phyloP scores from a whole-genome alignment of 129 eudicot species.

The Chrysanthemum seticuspe region DNA sequence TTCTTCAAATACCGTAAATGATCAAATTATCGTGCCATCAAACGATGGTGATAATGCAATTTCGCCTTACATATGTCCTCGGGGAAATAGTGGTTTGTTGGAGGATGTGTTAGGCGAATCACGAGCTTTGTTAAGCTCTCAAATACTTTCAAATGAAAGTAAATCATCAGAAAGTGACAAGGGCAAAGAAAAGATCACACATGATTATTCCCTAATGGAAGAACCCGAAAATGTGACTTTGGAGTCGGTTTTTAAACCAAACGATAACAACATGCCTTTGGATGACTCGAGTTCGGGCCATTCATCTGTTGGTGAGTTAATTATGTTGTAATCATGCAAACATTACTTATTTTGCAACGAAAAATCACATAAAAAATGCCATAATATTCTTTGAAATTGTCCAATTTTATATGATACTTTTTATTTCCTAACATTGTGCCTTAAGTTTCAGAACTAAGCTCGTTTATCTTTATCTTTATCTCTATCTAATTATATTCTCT shows the following conservation, averaged over 20 bases:
- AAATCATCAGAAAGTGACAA: slow-evolving; percentile 15
- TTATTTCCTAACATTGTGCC: too few relatives aligned
- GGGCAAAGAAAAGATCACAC: slow-evolving; percentile 23
- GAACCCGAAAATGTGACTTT: slow-evolving; percentile 32
- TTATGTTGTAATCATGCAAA: too few relatives aligned
- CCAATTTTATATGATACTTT: too few relatives aligned
- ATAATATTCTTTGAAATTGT: too few relatives aligned
- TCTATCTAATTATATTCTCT: neutral
- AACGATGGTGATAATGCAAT: slow-evolving; percentile 43
- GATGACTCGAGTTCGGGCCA: slow-evolving; percentile 42
- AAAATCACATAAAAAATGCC: too few relatives aligned
- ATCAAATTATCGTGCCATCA: slow-evolving; percentile 30
- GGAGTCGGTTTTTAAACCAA: slow-evolving; percentile 32
- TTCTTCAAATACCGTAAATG: slow-evolving; percentile 38
- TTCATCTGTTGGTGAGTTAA: slow-evolving; percentile 39
- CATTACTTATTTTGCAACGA: too few relatives aligned
- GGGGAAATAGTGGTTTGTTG: slow-evolving; percentile 66
- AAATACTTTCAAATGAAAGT: slow-evolving; percentile 19
- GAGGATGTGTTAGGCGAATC: slow-evolving; percentile 76
- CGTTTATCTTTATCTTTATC: neutral
- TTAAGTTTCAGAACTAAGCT: too few relatives aligned
- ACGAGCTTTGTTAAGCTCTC: slow-evolving; percentile 35
- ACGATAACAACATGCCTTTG: slow-evolving; percentile 18
- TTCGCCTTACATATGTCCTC: slow-evolving; percentile 20
- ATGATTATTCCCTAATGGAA: slow-evolving; percentile 36